Evolutionary conservation across 352 stramenopile species (phyloP).

Genomic region (Globisporangium apiculatum): DNA sequence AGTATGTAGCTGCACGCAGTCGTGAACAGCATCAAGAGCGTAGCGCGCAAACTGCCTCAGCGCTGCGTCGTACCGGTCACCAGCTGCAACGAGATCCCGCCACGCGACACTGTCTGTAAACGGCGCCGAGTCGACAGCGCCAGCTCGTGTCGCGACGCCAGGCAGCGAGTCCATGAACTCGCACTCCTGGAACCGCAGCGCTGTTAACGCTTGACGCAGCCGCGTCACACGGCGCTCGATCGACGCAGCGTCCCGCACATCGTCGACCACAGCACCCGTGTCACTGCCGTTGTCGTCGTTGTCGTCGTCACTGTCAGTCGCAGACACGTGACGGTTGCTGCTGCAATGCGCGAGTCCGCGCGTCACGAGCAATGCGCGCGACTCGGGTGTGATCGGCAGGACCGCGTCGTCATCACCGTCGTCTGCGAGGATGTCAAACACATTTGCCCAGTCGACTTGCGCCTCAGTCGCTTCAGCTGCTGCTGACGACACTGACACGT

Average conservation of each 20-base stretch:
- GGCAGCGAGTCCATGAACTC: constrained; percentile 10
- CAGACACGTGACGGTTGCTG: background rate
- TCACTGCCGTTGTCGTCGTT: background rate
- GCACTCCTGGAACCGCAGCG: constrained; percentile 14
- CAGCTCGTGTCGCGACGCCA: background rate
- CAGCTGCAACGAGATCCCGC: constrained; percentile 21
- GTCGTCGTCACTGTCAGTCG: background rate
- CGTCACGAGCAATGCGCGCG: constrained; percentile 4
- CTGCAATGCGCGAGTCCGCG: constrained; percentile 6
- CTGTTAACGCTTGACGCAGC: constrained; percentile 11
- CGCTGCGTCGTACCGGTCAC: constrained; percentile 23
- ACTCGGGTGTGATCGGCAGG: background rate
- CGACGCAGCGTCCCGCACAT: background rate
- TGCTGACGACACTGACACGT: background rate
- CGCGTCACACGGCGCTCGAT: background rate
- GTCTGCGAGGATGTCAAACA: constrained; percentile 10
- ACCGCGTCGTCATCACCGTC: constrained; percentile 3
- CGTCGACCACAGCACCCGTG: background rate
- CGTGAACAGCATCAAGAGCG: background rate
- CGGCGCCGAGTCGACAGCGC: background rate
- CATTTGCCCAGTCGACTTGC: constrained; percentile 7
- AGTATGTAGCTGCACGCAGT: background rate
- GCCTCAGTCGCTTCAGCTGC: background rate
- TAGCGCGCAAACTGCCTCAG: constrained; percentile 18
- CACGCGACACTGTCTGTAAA: constrained; percentile 18